These are phyloP conservation scores for Colletotrichum phormii DNA, from an alignment of 2,329 filamentous ascomycete species.

Conservation along the genomic window DNA sequence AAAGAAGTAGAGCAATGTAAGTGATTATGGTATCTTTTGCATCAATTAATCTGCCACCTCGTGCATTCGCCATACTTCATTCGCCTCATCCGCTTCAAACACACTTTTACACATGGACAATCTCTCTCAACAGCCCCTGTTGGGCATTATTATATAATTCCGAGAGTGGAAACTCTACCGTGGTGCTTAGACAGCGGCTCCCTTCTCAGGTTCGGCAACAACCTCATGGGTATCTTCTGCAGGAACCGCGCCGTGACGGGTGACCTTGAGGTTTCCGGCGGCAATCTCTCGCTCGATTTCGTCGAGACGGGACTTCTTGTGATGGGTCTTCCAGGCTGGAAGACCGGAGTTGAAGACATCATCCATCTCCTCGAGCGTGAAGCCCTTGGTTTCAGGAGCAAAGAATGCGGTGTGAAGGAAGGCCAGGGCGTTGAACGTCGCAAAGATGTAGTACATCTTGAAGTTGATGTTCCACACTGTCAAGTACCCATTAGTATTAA, in stretches of 20 bases:
- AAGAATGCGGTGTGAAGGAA: conserved; percentile 75
- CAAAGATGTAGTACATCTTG: conserved; percentile 81
- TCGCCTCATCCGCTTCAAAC: not conserved
- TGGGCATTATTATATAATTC: not conserved
- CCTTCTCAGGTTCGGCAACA: conserved; percentile 33
- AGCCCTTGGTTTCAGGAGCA: conserved; percentile 70
- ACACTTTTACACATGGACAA: not conserved
- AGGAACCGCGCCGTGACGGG: not conserved
- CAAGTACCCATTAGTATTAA: not conserved
- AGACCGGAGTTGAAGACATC: conserved; percentile 74
- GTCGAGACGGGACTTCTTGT: conserved; percentile 58
- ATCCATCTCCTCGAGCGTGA: conserved; percentile 77
- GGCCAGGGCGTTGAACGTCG: conserved; percentile 75
- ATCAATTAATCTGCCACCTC: not conserved
- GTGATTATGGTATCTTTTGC: not conserved
- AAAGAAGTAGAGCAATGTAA: not conserved
- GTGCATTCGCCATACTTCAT: not conserved
- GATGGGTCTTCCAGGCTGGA: conserved; percentile 67
- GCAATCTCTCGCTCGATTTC: conserved; percentile 61
- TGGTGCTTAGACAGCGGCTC: not conserved
- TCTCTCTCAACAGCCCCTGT: not conserved
- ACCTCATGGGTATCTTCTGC: not conserved
- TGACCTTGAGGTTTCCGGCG: conserved; percentile 54
- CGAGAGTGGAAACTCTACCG: not conserved
- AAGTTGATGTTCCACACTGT: conserved; percentile 64